Conservation (phyloP, 2,329 filamentous ascomycete species). For the Magnaporthiopsis rhizophila region DNA sequence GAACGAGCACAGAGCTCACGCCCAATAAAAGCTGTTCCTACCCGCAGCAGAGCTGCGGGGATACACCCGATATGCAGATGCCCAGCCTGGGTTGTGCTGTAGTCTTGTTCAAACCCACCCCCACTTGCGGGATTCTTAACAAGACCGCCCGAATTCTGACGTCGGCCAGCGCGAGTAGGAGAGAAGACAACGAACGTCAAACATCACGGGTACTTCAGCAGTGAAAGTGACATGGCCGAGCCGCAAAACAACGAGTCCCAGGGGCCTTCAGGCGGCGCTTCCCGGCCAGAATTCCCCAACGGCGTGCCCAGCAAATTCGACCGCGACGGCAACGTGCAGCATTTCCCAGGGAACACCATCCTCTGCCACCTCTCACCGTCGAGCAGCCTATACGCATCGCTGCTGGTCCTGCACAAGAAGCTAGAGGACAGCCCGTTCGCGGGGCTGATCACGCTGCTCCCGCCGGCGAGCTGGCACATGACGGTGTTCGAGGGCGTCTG, state of each 20-base stretch:
- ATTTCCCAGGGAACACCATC: slow-evolving; percentile 20
- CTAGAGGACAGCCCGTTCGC: slow-evolving; percentile 14
- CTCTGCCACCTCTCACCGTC: slow-evolving; percentile 15
- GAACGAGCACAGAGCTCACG: neutral
- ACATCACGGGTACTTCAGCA: too few species aligned
- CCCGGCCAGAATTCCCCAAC: slow-evolving; percentile 1
- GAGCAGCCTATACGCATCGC: slow-evolving; percentile 12
- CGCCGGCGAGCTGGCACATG: slow-evolving; percentile 20
- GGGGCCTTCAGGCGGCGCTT: neutral
- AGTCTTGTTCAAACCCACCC: neutral
- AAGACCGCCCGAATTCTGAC: too few species aligned
- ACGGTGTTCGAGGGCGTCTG: slow-evolving; percentile 21
- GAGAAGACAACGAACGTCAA: too few species aligned
- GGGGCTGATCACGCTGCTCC: slow-evolving; percentile 15
- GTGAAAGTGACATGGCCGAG: neutral
- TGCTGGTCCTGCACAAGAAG: slow-evolving; percentile 15
- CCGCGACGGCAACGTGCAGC: slow-evolving; percentile 16
- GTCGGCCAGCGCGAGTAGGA: too few species aligned
- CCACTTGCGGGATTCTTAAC: too few species aligned
- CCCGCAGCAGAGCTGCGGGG: neutral
- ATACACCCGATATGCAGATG: neutral
- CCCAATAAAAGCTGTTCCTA: neutral
- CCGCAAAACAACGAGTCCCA: neutral
- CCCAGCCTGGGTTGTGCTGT: neutral
- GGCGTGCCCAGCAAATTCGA: slow-evolving; percentile 15